These are phyloP conservation scores for Diaporthe aspalathi DNA, from an alignment of 2,329 filamentous ascomycete species.

Conservation along the genomic window DNA sequence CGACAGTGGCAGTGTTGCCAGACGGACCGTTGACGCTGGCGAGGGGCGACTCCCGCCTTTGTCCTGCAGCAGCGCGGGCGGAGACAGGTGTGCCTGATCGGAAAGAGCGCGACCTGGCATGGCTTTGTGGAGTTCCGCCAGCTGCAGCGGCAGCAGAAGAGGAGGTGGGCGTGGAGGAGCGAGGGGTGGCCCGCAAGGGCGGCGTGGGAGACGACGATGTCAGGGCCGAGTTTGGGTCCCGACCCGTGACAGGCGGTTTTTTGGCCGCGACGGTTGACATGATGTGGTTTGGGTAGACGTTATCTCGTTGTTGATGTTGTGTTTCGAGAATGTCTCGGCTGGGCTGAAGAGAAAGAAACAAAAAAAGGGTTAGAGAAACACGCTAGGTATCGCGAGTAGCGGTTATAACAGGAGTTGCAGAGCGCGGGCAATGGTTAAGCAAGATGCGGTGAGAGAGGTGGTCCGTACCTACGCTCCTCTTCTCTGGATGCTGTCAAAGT, in stretches of 20 bases:
- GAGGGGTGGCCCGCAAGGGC: constrained; percentile 51
- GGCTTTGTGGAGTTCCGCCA: constrained; percentile 56
- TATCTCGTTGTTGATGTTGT: constrained; percentile 9
- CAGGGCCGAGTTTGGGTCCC: constrained; percentile 54
- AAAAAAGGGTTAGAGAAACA: constrained; percentile 31
- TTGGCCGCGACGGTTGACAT: constrained; percentile 66
- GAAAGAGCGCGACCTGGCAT: constrained; percentile 66
- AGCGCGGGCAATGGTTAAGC: constrained; percentile 30
- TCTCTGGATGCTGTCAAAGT: constrained; percentile 37
- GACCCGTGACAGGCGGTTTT: constrained; percentile 62
- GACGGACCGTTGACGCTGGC: constrained; percentile 48
- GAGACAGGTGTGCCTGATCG: constrained; percentile 76
- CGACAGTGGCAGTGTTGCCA: constrained; percentile 56
- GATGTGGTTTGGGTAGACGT: constrained; percentile 31
- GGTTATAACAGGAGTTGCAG: constrained; percentile 37
- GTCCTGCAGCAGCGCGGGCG: constrained; percentile 75
- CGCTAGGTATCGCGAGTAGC: constrained; percentile 35
- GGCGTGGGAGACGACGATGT: constrained; percentile 47
- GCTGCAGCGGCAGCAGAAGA: constrained; percentile 55
- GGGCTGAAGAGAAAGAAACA: constrained; percentile 27
- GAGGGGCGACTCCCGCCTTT: constrained; percentile 65
- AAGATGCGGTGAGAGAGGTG: constrained; percentile 41
- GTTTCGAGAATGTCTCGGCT: constrained; percentile 30
- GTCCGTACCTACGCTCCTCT: constrained; percentile 37
- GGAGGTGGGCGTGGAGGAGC: constrained; percentile 63